Evolutionary conservation across 2,329 filamentous ascomycete species (phyloP), one percentile per base, ranked within the genome.

Genomic region (Karstenula rhodostoma): DNA sequence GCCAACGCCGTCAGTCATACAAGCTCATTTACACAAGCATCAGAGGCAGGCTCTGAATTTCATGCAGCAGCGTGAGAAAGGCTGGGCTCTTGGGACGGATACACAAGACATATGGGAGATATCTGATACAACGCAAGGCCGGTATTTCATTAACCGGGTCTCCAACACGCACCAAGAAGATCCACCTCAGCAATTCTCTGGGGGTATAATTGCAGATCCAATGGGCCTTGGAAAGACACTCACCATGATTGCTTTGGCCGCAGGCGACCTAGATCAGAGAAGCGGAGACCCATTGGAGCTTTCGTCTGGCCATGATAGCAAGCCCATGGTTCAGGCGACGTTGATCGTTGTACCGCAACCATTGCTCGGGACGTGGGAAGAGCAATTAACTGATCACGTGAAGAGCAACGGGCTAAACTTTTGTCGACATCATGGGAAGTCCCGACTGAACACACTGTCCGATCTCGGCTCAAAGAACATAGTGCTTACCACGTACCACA

Each of bases 141-240:
- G 25, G 17, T 22, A 15, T 17, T 50, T 33, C 22, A 33, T 50
- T n/a, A 50, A 50, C 33, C 47, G 47, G 2, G 17, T 50, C 22
- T 33, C 27, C 4, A 50, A 50, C 27, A 22, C 13, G 17, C 47
- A 50, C 33, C 47, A 35, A 33, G 4, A 50, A 12, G 47, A 50
- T 32, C 47, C 47, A 32, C 47, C 47, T 9, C 29, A 32, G 29
- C 29, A 32, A 56, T 62, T 50, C 62, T 51, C n/a, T 43, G 49
- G 37, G 63, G 65, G 67, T 2, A 64, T 69, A 32, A 52, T 69
- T 23, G 67, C 67, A 29, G 67, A 69, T 51, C 37, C 51, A 4
- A 67, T 69, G 65, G 67, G 67, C 9, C 56, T 69, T 2, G 67
- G 67, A 13, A 69, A 69, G 40, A 63, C 67, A 10, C 37, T 66